Conservation (phyloP, 306 rosid species). For the Acacia crassicarpa region DNA sequence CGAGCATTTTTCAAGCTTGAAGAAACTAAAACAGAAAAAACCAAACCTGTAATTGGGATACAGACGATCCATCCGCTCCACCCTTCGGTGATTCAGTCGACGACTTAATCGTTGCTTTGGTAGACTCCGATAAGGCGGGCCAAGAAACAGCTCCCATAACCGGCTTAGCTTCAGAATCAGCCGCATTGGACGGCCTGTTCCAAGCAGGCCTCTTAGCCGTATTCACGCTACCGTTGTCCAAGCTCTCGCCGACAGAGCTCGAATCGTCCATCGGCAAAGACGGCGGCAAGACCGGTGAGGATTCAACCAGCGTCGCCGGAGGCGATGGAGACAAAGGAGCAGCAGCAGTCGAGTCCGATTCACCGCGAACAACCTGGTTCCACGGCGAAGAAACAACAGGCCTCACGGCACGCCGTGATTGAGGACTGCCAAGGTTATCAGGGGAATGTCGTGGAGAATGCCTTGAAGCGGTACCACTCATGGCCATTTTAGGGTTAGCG, state of each 20-base stretch:
- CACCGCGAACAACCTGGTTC: conserved; percentile 66
- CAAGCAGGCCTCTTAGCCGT: conserved; percentile 73
- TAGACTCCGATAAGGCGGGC: conserved; percentile 75
- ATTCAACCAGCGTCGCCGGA: conserved; percentile 26
- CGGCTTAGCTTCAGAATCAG: conserved; percentile 47
- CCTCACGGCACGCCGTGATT: conserved; percentile 35
- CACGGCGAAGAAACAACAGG: conserved; percentile 49
- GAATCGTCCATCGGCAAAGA: conserved; percentile 39
- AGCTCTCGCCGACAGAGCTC: conserved; percentile 36
- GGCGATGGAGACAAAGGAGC: conserved; percentile 38
- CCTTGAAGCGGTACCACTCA: conserved; percentile 34
- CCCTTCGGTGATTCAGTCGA: conserved; percentile 51
- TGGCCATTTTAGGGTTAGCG: conserved; percentile 64
- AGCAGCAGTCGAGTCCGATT: conserved; percentile 46
- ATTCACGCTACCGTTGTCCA: conserved; percentile 42
- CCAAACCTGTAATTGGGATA: conserved; percentile 55
- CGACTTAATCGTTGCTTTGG: conserved; percentile 52
- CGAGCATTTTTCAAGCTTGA: not conserved
- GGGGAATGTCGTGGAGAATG: conserved; percentile 40
- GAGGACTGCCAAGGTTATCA: conserved; percentile 37
- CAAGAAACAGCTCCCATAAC: conserved; percentile 90
- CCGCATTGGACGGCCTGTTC: conserved; percentile 80
- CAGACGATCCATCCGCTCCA: conserved; percentile 38
- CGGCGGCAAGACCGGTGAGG: not conserved
- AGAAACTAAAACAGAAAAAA: conserved; percentile 2